Evolutionary conservation across 768 basidiomycete genomes (phyloP), one percentile per base, ranked within the genome.

Genomic region (Lactarius tabidus): DNA sequence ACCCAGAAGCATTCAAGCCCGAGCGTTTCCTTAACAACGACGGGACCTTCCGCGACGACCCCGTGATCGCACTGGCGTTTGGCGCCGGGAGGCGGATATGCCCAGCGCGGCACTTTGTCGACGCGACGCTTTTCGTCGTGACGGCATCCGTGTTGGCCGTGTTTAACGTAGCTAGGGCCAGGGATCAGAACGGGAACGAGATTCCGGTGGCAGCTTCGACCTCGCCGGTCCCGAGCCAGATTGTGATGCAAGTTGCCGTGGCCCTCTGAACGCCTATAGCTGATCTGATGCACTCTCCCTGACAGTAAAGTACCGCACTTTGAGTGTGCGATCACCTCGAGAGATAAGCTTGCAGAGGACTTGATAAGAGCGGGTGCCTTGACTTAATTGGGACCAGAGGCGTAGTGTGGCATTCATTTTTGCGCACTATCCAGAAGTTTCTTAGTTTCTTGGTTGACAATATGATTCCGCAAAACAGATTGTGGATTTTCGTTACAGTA

Each of bases 1-100:
- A n/a, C n/a, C 74, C 74, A 12, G 66, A 72, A 31, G 38, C 33
- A 0, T 75, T 75, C 61, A 69, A 66, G 4, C 74, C 74, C 7
- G 73, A 73, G 15, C 71, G 74, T n/a, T 74, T 68, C 60, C 64
- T 72, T n/a, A 28, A 43, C 39, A 8, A 51, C 23, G 55, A 41
- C 33, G 55, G 28, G 6, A 33, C 14, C 33, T 53, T 45, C 14
- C 38, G 33, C 31, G 57, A 31, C 36, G 41, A 31, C 31, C 23
- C 52, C 1, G 3, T 14, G 39, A 31, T 65, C 26, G 1, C 23
- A 2, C 39, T 61, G 36, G 63, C 64, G 1, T 68, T 68, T 45
- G 67, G 64, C 12, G 55, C 31, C 3, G 65, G 65, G 4, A 65
- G 60, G 52, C 52, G 64, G 20, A 60, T 65, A 52, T 71, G 70